A percentile compares a stretch with the other conserved stretches of the same genome.
Conservation (phyloP, 2,329 filamentous ascomycete species). For the Penicillium glabrum region DNA sequence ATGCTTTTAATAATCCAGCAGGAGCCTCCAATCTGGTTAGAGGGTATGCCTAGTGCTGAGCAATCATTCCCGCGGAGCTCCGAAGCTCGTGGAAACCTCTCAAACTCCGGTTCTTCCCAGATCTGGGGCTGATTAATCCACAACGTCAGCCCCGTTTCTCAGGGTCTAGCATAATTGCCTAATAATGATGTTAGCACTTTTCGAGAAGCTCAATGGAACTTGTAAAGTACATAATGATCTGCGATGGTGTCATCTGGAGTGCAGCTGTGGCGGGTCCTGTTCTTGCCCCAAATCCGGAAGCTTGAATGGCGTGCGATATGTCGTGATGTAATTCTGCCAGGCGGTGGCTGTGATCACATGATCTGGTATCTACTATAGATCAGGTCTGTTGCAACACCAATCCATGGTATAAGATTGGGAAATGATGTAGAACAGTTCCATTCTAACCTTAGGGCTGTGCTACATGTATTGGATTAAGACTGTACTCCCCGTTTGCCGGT, state of each 20-base stretch:
- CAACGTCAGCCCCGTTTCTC: background rate
- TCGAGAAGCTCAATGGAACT: background rate
- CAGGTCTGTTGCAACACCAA: background rate
- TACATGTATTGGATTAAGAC: too few relatives aligned
- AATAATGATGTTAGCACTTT: background rate
- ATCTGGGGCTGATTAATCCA: background rate
- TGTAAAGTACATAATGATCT: conserved; percentile 1
- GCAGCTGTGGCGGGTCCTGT: background rate
- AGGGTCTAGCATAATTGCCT: background rate
- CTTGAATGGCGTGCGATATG: background rate
- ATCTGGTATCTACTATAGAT: background rate
- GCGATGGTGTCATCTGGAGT: conserved; percentile 1
- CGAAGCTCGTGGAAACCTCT: background rate
- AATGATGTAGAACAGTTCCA: too few relatives aligned
- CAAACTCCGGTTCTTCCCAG: background rate
- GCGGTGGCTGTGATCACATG: background rate
- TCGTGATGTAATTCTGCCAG: background rate
- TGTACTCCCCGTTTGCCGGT: too few relatives aligned
- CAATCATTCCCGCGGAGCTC: background rate
- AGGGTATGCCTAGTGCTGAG: background rate
- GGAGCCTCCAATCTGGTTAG: background rate
- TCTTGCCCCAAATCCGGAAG: background rate
- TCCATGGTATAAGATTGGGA: background rate
- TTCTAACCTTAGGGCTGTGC: too few relatives aligned
- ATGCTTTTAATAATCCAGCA: background rate